Evolutionary conservation across 2,329 filamentous ascomycete genomes (phyloP), one percentile per base, ranked within the genome.

Genomic region (Pezicula rhizophila): DNA sequence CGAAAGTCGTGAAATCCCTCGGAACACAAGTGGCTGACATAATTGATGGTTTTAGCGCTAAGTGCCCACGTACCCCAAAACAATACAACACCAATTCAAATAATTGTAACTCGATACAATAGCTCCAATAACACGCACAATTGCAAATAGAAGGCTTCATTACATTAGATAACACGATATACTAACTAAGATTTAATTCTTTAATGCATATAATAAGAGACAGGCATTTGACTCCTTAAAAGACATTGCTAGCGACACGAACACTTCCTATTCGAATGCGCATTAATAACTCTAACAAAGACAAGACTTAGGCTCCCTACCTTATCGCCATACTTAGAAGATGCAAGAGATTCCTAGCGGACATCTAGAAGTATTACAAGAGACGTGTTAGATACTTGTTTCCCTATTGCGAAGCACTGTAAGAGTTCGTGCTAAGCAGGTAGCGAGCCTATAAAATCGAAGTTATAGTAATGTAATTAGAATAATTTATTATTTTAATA

Each of bases 391-490:
- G 23, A 46, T 39, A 7, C 41, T 51, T 38, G 35, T 47, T 40
- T 23, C 34, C 26, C 47, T 26, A 4, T 18, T 17, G 17, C 31
- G 31, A 41, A 50, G 50, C 34, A 45, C 48, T 25, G 6, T 48
- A 46, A n/a, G n/a, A n/a, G n/a, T n/a, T n/a, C n/a, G n/a, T n/a
- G n/a, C n/a, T n/a, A 18, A 18, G 3, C 18, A 18, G 18, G 18
- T 18, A 18, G 18, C 18, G 3, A 18, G 18, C 18, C 18, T 3
- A 18, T 18, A 18, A 18, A 18, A 3, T 18, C 18, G 3, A 3
- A 18, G 18, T 18, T 18, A 3, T 18, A 18, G 18, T 18, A 18
- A 18, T 18, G 18, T 18, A 18, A 18, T 18, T 18, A 18, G 18
- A 18, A 18, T 18, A 18, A 18, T 18, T 18, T 3, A 18, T 18